phyloP scores from a whole-genome alignment of 2,329 filamentous ascomycete genomes.

The Colletotrichum tropicicola region DNA sequence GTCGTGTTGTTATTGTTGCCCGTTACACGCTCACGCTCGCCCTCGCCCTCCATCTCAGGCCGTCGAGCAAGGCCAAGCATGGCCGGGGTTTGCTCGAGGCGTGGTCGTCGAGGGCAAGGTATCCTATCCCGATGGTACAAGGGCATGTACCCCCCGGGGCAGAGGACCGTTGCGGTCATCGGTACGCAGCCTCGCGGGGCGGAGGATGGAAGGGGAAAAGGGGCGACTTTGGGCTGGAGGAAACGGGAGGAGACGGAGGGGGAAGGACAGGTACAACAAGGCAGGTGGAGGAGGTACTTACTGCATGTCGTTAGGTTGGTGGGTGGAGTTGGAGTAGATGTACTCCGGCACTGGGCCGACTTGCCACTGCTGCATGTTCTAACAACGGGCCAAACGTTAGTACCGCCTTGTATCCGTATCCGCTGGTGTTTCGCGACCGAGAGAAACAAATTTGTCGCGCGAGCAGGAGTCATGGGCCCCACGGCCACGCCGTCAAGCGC shows the following conservation, averaged over 20 bases:
- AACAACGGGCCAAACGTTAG: slow-evolving; percentile 30
- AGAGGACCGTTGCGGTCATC: not conserved
- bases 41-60: not conserved
- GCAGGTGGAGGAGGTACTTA: slow-evolving; percentile 57
- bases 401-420: slow-evolving; percentile 20
- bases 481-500: slow-evolving; percentile 9
- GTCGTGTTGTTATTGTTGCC: slow-evolving; percentile 21
- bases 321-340: slow-evolving; percentile 61
- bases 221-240: slow-evolving; percentile 50
- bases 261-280: slow-evolving; percentile 10
- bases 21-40: slow-evolving; percentile 22
- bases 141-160: slow-evolving; percentile 13
- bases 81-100: slow-evolving; percentile 19
- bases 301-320: slow-evolving; percentile 66
- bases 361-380: slow-evolving; percentile 71
- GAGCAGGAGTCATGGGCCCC: slow-evolving; percentile 24
- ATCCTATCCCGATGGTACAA: slow-evolving; percentile 19
- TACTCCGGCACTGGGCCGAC: slow-evolving; percentile 69
- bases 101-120: slow-evolving; percentile 1
- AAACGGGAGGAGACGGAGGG: slow-evolving; percentile 18
- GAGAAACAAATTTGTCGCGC: slow-evolving; percentile 22
- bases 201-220: slow-evolving; percentile 36
- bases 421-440: slow-evolving; percentile 19
- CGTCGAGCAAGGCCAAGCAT: slow-evolving; percentile 7
- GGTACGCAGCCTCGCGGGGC: slow-evolving; percentile 25